Evolutionary conservation across 805 yeast genomes (phyloP).

Genomic region (Lipomyces yamanashiensis): DNA sequence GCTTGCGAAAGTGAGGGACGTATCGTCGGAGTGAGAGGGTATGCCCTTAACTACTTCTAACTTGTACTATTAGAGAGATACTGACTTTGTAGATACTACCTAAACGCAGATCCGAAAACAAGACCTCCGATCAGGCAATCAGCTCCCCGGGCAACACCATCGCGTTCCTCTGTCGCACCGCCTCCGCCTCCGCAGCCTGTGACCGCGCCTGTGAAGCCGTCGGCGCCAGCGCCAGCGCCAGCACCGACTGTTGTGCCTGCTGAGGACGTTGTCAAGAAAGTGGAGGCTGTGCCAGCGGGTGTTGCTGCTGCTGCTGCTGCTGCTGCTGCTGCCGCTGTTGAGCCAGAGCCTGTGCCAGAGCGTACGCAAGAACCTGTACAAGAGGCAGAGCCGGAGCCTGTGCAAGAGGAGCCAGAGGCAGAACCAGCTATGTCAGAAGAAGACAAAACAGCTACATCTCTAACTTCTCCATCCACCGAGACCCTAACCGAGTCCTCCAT

Average conservation of each 20-base stretch:
- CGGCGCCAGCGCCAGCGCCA: not conserved
- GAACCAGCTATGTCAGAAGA: too few relatives aligned
- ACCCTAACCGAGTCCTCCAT: too few relatives aligned
- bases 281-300: not conserved
- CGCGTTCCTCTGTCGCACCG: not conserved
- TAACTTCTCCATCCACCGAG: too few relatives aligned
- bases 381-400: too few relatives aligned
- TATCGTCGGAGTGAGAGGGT: constrained; percentile 90
- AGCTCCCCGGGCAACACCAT: not conserved
- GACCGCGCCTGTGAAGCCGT: constrained; percentile 6
- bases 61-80: too few relatives aligned
- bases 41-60: too few relatives aligned
- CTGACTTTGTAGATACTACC: constrained; percentile 45
- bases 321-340: too few relatives aligned
- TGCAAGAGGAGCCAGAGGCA: too few relatives aligned
- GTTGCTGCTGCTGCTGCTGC: too few relatives aligned
- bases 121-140: constrained; percentile 36
- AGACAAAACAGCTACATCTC: too few relatives aligned
- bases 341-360: constrained; percentile 1
- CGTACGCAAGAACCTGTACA: too few relatives aligned
- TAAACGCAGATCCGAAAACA: constrained; percentile 46
- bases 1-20: constrained; percentile 90
- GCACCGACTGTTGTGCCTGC: not conserved
- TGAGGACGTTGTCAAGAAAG: not conserved
- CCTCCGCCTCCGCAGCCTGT: constrained; percentile 1